A percentile compares a stretch with the other conserved stretches of the same genome.
Evolutionary conservation across 192 early-diverging fungal genomes (phyloP).

Genomic region (Gryganskiella cystojenkinii): DNA sequence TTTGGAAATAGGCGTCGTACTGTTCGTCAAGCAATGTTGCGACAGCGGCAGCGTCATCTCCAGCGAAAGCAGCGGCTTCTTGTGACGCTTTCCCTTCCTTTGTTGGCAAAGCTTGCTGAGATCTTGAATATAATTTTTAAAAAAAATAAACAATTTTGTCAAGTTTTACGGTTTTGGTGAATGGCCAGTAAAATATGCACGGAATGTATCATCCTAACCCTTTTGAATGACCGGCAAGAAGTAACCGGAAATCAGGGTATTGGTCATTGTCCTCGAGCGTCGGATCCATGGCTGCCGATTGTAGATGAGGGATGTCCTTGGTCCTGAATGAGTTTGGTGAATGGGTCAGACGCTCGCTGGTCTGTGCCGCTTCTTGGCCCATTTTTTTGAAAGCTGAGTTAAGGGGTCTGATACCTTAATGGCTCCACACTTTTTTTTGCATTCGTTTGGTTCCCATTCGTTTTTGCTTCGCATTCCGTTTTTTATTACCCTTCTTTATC

Average conservation of each 20-base stretch:
- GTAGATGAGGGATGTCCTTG: no score
- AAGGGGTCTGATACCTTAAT: no score
- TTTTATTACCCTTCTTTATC: neutral
- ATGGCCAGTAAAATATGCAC: neutral
- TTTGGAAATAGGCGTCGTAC: slow-evolving; percentile 29
- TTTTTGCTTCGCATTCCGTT: neutral
- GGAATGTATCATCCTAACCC: slow-evolving; percentile 7
- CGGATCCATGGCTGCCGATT: no score
- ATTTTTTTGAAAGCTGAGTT: no score
- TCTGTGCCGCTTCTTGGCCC: no score
- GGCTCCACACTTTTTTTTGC: no score
- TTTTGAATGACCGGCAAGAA: slow-evolving; percentile 19
- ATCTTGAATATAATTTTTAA: neutral
- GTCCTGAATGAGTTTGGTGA: no score
- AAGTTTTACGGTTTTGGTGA: neutral
- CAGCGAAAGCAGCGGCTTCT: neutral
- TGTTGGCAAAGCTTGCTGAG: slow-evolving; percentile 25
- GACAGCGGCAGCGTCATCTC: neutral
- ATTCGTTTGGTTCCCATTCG: no score
- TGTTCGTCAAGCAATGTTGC: slow-evolving; percentile 14
- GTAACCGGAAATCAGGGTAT: slow-evolving; percentile 39
- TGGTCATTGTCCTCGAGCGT: slow-evolving; percentile 34
- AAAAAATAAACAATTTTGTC: neutral
- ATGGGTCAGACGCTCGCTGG: no score
- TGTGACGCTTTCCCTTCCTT: slow-evolving; percentile 25